Conservation (phyloP, 75 land plant species). For the Pseudotsuga menziesii region DNA sequence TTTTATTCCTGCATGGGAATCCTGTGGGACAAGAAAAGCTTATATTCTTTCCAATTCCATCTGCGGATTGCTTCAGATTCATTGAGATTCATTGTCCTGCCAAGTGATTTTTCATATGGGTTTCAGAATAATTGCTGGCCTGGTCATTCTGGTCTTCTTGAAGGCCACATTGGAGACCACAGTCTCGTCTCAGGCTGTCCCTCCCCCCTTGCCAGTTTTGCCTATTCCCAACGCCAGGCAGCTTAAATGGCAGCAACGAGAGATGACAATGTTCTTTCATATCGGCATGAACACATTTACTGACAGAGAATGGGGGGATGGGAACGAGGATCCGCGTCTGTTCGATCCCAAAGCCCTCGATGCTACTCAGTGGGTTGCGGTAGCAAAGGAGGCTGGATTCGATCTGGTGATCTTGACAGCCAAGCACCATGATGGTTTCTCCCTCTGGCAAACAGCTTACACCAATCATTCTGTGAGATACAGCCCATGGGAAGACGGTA, state of each 20-base stretch:
- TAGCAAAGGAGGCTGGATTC: conserved; percentile 59
- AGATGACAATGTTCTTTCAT: conserved; percentile 79
- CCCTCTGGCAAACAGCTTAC: conserved; percentile 91
- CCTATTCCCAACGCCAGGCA: conserved; percentile 71
- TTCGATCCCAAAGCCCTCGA: conserved; percentile 72
- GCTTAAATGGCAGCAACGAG: conserved; percentile 79
- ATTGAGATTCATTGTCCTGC: background rate
- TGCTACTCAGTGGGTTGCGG: conserved; percentile 66
- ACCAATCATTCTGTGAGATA: conserved; percentile 64
- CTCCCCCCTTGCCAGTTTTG: conserved; percentile 75
- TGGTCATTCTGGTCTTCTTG: background rate
- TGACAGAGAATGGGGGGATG: conserved; percentile 80
- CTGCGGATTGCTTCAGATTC: background rate
- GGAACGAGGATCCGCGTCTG: conserved; percentile 58
- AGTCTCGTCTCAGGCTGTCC: background rate
- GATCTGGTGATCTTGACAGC: conserved; percentile 75
- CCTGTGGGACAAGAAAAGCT: no score
- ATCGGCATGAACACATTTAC: conserved; percentile 97
- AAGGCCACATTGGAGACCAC: background rate
- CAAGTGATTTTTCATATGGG: no score
- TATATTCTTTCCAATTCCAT: background rate
- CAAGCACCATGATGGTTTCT: conserved; percentile 98
- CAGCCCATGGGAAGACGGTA: conserved; percentile 66
- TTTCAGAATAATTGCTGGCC: no score
- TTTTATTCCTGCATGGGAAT: no score